Base-by-base conservation (phyloP, 805 yeast species). In the Nakazawaea sp. region DNA sequence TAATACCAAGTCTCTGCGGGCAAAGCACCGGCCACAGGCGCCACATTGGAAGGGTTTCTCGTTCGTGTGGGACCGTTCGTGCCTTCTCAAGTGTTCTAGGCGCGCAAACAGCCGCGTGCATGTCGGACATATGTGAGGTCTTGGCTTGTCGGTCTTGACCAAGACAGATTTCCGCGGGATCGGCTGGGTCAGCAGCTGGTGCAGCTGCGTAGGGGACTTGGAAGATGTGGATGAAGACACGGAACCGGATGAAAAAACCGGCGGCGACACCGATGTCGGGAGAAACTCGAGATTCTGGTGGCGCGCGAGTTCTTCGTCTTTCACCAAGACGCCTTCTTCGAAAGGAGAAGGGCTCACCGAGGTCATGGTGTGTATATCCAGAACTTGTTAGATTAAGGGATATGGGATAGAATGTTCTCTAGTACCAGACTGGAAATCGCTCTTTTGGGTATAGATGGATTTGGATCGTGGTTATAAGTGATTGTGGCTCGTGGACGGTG, bases 41-140 rank as follows among this genome's bases (percentile, higher is more conserved):
- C 95, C 94, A 61, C 98, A 90, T 54, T 86, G 92, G 62, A 82
- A 90, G 1, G 97, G 97, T 55, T 88, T 88, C 59, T 89, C 97
- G 56, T 89, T 86, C 8, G 98, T 90, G 56, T 90, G 98, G 0
- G 94, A 81, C 28, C 97, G 66, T 50, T 88, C 94, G 54, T 90
- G 98, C 41, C 98, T 78, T 58, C 85, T 88, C 52, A 92, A 68
- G 59, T 90, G 98, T 59, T 90, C 98, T 33, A 86, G 68, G 38
- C 98, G 72, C 2, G 97, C 98, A 70, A 92, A 92, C 2, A 95
- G 95, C 43, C 98, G 70, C 1, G 97, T 86, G 56, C 98, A 92
- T 4, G 86, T 81, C 2, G 81, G 59, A 56, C 98, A 92, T 9
- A 85, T 70, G 53, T 86, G 95, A 1, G 97, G 97, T 41, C 97